Evolutionary conservation across 2,329 filamentous ascomycete species (phyloP).

Genomic region (Aspergillus sp.): DNA sequence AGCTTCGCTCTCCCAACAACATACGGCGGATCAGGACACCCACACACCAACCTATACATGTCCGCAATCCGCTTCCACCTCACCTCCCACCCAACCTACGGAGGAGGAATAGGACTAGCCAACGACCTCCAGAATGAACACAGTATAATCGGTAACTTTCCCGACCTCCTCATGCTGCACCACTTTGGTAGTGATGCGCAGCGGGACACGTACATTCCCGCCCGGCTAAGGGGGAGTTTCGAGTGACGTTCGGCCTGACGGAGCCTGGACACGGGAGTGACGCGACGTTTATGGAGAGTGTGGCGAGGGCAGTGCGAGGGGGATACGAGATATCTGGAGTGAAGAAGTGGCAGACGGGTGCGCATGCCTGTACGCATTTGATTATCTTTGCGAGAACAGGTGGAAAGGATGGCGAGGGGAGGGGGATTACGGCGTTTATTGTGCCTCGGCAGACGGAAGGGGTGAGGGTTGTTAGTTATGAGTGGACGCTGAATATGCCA

Average conservation of each 20-base stretch:
- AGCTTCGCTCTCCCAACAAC: slow-evolving; percentile 53
- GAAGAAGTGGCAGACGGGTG: slow-evolving; percentile 64
- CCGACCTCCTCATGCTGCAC: slow-evolving; percentile 58
- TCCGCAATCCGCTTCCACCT: slow-evolving; percentile 58
- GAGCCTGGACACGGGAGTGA: slow-evolving; percentile 60
- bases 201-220: slow-evolving; percentile 50
- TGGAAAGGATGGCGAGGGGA: slow-evolving; percentile 48
- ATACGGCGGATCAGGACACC: slow-evolving; percentile 46
- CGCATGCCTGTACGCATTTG: slow-evolving; percentile 58
- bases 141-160: slow-evolving; percentile 59
- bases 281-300: slow-evolving; percentile 59
- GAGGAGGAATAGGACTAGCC: slow-evolving; percentile 52
- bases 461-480: slow-evolving; percentile 52
- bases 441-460: slow-evolving; percentile 51
- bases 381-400: slow-evolving; percentile 58
- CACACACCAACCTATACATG: slow-evolving; percentile 58
- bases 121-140: slow-evolving; percentile 64
- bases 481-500: slow-evolving; percentile 65
- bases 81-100: slow-evolving; percentile 42
- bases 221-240: slow-evolving; percentile 48
- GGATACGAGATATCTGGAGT: slow-evolving; percentile 49
- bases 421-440: slow-evolving; percentile 59
- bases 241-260: slow-evolving; percentile 58
- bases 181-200: slow-evolving; percentile 56
- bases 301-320: slow-evolving; percentile 40